Evolutionary conservation across 305 asterid species (phyloP), one percentile per base, ranked within the genome.

Genomic region (Salvia sclarea): DNA sequence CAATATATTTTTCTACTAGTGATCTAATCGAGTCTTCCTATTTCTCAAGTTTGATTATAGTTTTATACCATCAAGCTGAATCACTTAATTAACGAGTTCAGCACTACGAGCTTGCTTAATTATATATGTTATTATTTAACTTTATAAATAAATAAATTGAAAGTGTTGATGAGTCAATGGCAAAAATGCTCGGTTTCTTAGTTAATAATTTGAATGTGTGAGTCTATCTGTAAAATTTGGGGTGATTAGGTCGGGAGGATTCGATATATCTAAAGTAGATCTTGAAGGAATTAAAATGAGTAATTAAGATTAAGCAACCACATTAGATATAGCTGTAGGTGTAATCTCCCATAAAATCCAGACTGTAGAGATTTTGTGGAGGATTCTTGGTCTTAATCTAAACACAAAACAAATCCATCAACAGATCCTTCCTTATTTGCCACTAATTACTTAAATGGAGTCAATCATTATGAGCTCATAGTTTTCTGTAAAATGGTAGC

Each of bases 311-410:
- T 49, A 17, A 69, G 4, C 41, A 70, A 44, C 66, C 14, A 18
- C 45, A 68, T 44, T 57, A 9, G 73, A 56, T 45, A 5, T 30
- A 17, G 24, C 16, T 69, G 45, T 20, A 8, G 41, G 41, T 35
- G 41, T 7, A 28, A 30, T 20, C 12, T 35, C 41, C 41, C 41
- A 38, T n/a, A 11, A 16, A 50, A 31, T 71, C 69, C 76, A 71
- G 76, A 53, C 59, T 71, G 76, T 71, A 30, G 4, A 71, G 58
- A 71, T 71, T 53, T 52, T 41, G 18, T 53, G 25, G 31, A 53
- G 30, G 70, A 62, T 62, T 61, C 54, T 30, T 33, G 14, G 25
- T 18, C 25, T 53, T 71, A 41, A 62, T 40, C 5, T 52, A 71
- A 48, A 21, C 62, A 38, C 25, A 17, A 64, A 66, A n/a, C 8